phyloP scores from a whole-genome alignment of 352 stramenopile species.

The Globisporangium acanthophoron region DNA sequence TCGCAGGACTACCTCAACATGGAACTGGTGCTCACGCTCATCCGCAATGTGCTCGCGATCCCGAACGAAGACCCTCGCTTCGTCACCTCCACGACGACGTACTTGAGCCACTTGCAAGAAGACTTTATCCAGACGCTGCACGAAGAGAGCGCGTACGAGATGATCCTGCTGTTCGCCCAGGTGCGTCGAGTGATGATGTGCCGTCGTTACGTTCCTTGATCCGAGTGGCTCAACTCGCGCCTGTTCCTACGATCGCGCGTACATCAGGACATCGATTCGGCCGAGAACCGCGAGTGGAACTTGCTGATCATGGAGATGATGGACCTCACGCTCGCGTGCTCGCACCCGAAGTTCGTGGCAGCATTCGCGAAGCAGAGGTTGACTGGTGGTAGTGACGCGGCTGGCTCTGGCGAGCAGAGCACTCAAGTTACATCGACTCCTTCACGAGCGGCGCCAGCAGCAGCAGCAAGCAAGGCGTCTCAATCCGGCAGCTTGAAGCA shows the following conservation, averaged over 20 bases:
- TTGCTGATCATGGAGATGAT: conserved; percentile 88
- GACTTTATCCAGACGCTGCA: conserved; percentile 75
- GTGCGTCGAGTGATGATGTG: conserved; percentile 5
- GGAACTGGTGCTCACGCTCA: conserved; percentile 84
- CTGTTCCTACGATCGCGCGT: not conserved
- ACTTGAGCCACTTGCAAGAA: conserved; percentile 77
- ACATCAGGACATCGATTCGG: conserved; percentile 71
- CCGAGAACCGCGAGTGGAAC: conserved; percentile 85
- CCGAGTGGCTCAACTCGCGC: not conserved
- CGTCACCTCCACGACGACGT: conserved; percentile 73
- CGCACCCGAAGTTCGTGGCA: conserved; percentile 58
- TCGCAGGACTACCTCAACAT: conserved; percentile 75
- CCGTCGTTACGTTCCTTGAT: not conserved
- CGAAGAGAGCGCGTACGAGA: conserved; percentile 83
- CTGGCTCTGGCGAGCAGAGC: not conserved
- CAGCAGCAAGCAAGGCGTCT: not conserved
- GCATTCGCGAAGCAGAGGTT: conserved; percentile 40
- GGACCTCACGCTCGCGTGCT: conserved; percentile 70
- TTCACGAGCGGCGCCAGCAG: not conserved
- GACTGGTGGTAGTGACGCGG: not conserved
- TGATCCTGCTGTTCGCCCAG: conserved; percentile 80
- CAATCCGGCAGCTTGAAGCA: conserved; percentile 27
- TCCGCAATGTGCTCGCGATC: conserved; percentile 79
- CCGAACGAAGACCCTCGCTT: conserved; percentile 76
- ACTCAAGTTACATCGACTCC: not conserved